Base-by-base conservation (phyloP, 2,329 filamentous ascomycete genomes). In the Ophiostoma tasmaniense region DNA sequence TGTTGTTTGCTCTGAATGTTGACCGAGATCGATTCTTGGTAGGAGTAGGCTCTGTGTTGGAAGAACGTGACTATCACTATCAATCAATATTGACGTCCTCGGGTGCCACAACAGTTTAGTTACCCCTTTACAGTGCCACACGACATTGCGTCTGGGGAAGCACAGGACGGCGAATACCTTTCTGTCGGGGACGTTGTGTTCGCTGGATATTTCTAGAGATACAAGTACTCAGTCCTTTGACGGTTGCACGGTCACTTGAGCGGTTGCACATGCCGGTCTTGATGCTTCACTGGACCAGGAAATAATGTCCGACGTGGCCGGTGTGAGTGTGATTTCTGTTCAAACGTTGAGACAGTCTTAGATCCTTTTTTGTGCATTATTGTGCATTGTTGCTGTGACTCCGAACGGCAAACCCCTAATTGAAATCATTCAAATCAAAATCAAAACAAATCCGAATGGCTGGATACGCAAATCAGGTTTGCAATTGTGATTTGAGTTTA, bases 111-210 rank as follows among this genome's bases (percentile, higher is more conserved):
- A 22, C n/a, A 22, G 22, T 55, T 55, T 22, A 25, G 30, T 33
- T 37, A 39, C 61, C 61, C 59, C 59, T 37, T 37, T 37, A 20
- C 61, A 22, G 33, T 64, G 5, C 61, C 14, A 35, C 59, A 13
- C 61, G 20, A 22, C 33, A 37, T 33, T 4, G 33, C 61, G 13
- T 37, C 61, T 64, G 37, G 35, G 64, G 37, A 65, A 39, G 35
- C 37, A 65, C 64, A 65, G 64, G 64, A 65, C 64, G 64, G 64
- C 64, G 64, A 65, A 28, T 65, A 28, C 61, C 33, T 30, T 42
- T 65, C 59, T 22, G 61, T 64, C 61, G 61, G 61, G 61, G 61
- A 64, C 61, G 61, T 64, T 64, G 61, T 64, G 61, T 13, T 22
- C 25, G 17, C 22, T 3, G 20, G 45, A 7, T 61, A 14, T 25